Base-by-base conservation (phyloP, 2,329 filamentous ascomycete species). In the Golovinomyces cichoracearum region DNA sequence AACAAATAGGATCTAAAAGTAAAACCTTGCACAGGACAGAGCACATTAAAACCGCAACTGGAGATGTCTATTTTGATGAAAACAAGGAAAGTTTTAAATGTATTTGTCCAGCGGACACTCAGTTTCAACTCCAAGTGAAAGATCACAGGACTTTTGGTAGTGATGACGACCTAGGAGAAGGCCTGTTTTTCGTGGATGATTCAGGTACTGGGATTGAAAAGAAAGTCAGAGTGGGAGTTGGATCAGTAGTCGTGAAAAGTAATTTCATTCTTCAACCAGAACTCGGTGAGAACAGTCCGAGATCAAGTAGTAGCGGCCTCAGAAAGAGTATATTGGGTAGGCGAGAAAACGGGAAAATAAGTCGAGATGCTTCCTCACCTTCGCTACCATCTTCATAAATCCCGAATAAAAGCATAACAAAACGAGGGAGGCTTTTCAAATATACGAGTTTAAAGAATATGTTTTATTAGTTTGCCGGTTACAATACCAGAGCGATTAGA, bases 1-100 rank as follows among this genome's bases (percentile, higher is more conserved):
- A 75, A 49, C 75, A 82, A 55, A 60, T 82, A 29, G 67, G 69
- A 3, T 65, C 75, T 44, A 86, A 80, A 63, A 72, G 64, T 46
- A 94, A 90, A 66, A 74, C 80, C 42, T 68, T 98, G 42, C 78
- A 86, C 65, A 94, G 95, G 68, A 94, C 86, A 21, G 93, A 93
- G 62, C 80, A 90, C 54, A 74, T 82, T 66, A 93, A 93, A 63
- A 72, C 78, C 0, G 65, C 73, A 2, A 67, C 66, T 1, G 83
- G 80, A 1, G 65, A 70, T 3, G 73, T 83, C 52, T 70, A 67
- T 17, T 93, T 76, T 62, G 78, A 84, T 53, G 66, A 70, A 46
- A 63, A 66, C 53, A 60, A 60, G 40, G 83, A 93, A 61, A 77
- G 74, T 0, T 88, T 90, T 68, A 85, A 78, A 58, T 70, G 81